Evolutionary conservation across 192 early-diverging fungal genomes (phyloP).

Genomic region (Coemansia interrupta): DNA sequence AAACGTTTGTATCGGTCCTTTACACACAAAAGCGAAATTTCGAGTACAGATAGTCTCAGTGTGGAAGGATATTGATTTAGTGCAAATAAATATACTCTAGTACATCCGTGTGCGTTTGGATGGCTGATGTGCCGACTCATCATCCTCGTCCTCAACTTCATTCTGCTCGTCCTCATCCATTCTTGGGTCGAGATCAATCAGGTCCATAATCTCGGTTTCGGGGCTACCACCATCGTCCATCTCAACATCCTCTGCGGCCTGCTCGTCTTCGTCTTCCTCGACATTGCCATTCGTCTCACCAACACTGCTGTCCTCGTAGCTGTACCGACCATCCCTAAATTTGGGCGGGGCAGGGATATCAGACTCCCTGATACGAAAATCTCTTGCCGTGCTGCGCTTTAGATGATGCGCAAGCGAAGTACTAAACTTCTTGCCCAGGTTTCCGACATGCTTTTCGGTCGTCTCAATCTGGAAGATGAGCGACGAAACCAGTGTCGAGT

Average conservation of each 20-base stretch:
- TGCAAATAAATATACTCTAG: neutral
- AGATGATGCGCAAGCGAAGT: slow-evolving; percentile 71
- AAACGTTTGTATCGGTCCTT: neutral
- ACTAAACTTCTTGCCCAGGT: slow-evolving; percentile 67
- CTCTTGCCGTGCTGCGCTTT: slow-evolving; percentile 72
- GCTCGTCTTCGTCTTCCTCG: slow-evolving; percentile 11
- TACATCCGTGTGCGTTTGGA: no score
- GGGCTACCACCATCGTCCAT: slow-evolving; percentile 12
- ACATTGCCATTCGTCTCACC: no score
- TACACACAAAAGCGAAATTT: neutral
- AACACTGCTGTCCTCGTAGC: no score
- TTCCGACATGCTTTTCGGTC: slow-evolving; percentile 70
- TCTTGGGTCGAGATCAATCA: slow-evolving; percentile 9
- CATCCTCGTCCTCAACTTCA: slow-evolving; percentile 1
- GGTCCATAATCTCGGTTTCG: slow-evolving; percentile 5
- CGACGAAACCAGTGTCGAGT: slow-evolving; percentile 69
- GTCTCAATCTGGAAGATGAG: slow-evolving; percentile 73
- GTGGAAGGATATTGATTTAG: neutral
- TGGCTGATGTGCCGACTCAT: neutral
- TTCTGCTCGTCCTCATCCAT: slow-evolving; percentile 3
- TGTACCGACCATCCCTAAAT: neutral
- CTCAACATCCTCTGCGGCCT: slow-evolving; percentile 15
- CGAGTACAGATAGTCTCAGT: neutral
- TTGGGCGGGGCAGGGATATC: slow-evolving; percentile 17
- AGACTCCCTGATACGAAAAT: slow-evolving; percentile 67